Evolutionary conservation across 129 eudicot species (phyloP).

Genomic region (Ambrosia trifida): DNA sequence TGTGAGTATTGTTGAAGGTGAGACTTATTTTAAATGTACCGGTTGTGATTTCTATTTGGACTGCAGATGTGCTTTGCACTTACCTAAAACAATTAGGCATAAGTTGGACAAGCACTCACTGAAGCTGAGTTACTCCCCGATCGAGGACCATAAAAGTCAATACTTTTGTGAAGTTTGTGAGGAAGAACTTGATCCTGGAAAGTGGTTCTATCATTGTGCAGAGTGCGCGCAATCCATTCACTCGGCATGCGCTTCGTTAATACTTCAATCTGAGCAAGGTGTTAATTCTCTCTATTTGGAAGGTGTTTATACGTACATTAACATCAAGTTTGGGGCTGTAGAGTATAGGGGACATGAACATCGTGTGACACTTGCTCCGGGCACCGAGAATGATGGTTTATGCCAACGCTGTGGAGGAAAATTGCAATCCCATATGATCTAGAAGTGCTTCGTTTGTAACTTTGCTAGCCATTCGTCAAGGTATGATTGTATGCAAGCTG

Average conservation of each 20-base stretch:
- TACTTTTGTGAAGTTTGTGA: constrained; percentile 5
- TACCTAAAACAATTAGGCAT: constrained; percentile 3
- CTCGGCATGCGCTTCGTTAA: neutral
- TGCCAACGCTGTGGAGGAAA: neutral
- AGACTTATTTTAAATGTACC: neutral
- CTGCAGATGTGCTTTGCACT: neutral
- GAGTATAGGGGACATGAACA: no score
- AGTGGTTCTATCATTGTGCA: constrained; percentile 5
- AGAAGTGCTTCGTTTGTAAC: neutral
- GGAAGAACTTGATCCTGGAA: neutral
- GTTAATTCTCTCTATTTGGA: neutral
- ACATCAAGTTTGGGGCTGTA: constrained; percentile 2
- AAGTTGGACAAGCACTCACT: neutral
- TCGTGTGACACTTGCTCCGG: neutral
- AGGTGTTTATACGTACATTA: constrained; percentile 11
- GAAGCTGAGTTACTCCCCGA: neutral
- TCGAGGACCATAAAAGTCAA: neutral
- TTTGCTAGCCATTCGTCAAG: neutral
- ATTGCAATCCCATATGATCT: neutral
- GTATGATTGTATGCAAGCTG: neutral
- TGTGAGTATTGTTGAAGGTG: neutral
- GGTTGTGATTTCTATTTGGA: constrained; percentile 14
- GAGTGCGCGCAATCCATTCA: neutral
- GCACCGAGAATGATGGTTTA: constrained; percentile 1
- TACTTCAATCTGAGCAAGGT: constrained; percentile 8